A percentile compares a stretch with the other conserved stretches of the same genome.
These are phyloP conservation scores for Cordia subcordata DNA, from an alignment of 257 asterid species.

Conservation along the genomic window DNA sequence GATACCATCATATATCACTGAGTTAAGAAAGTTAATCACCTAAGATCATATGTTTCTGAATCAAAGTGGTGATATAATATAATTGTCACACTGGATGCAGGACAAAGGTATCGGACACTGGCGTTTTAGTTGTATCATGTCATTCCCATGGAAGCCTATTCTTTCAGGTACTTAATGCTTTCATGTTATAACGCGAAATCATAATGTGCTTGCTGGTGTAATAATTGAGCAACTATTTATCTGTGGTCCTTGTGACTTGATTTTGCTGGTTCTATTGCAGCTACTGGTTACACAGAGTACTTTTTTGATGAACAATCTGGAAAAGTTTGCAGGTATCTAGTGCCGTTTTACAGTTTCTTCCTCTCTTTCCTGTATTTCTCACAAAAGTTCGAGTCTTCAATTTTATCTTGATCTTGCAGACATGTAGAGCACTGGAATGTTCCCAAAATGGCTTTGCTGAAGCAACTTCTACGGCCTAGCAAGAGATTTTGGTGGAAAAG, in stretches of 20 bases:
- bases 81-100: constrained; percentile 27
- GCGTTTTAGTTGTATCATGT: constrained; percentile 84
- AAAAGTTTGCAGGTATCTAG: constrained; percentile 62
- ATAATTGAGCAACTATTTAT: not conserved
- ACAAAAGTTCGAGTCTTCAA: not conserved
- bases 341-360: not conserved
- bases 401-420: constrained; percentile 30
- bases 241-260: not conserved
- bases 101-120: constrained; percentile 90
- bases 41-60: not conserved
- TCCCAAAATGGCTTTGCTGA: constrained; percentile 86
- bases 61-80: too few relatives aligned
- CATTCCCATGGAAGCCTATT: constrained; percentile 97
- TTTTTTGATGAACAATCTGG: constrained; percentile 73
- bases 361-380: not conserved
- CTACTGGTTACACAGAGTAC: constrained; percentile 95
- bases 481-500: constrained; percentile 16
- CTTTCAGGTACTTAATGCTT: constrained; percentile 61
- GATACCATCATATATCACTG: not conserved
- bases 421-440: constrained; percentile 98
- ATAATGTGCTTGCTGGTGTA: not conserved
- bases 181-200: not conserved
- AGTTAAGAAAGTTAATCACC: not conserved
- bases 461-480: constrained; percentile 76
- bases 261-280: constrained; percentile 35